Base-by-base conservation (phyloP, 305 asterid genomes). In the Rubia balearica region DNA sequence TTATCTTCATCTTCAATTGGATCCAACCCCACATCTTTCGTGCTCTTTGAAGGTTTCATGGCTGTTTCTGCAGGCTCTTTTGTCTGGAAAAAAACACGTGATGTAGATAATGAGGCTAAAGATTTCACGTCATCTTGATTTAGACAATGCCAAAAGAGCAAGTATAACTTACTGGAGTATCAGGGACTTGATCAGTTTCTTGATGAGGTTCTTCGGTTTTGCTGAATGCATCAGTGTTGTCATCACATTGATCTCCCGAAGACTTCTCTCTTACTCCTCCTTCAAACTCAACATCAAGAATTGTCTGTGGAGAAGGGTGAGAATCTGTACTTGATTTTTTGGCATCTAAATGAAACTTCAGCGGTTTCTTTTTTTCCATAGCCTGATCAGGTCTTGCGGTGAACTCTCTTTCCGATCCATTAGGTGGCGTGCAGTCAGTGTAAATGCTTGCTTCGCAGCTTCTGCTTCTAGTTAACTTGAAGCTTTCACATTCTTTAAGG, bases 11-110 rank as follows among this genome's bases (percentile, higher is more conserved):
- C 96, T 70, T 81, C 87, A 4, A 91, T 89, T 46, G 98, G 99
- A 75, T 94, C 98, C 73, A 87, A 81, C 38, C 96, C 96, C 45
- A 91, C 88, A 75, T 91, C 92, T 85, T 78, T 94, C 21, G 85
- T 90, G 59, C 51, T 70, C 83, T 83, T 89, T 10, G 80, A 73
- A 55, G 83, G 70, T 61, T 73, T 83, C 24, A 77, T 63, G 45
- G 68, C 77, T 71, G 81, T 82, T 30, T 45, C 65, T 68, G 78
- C 87, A 14, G 65, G 74, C 78, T 80, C 81, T 75, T 77, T 78
- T 48, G 59, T 78, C 94, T 90, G 85, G 77, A 65, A 40, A 40
- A 27, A 69, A 63, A 33, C 12, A 17, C 10, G 8, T 22, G 4
- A 61, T 27, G 12, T 13, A 4, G n/a, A 61, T 13, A 0, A 48